Evolutionary conservation across 306 rosid species (phyloP), one percentile per base, ranked within the genome.

Genomic region (Gynostemma pentaphyllum): DNA sequence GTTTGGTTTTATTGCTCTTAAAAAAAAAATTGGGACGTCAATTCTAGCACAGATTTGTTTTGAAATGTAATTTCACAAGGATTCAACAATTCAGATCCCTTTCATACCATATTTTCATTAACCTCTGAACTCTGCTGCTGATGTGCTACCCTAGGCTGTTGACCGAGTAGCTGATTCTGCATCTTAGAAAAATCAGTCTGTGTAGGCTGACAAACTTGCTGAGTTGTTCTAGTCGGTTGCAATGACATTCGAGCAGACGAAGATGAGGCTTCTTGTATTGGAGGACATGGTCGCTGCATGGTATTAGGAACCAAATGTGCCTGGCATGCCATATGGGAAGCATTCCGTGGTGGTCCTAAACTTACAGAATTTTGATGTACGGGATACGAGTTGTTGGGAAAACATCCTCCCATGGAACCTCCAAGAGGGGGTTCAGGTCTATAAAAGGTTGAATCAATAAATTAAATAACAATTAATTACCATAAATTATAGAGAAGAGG

Each of bases 81-180:
- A 29, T 30, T 47, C 29, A 64, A 69, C 67, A 39, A 15, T 62
- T 70, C 32, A 32, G 50, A 61, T 40, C 66, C 1, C 16, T n/a
- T 61, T 49, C 67, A 51, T 75, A 60, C 77, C 73, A 40, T 68
- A 36, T 69, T 68, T 72, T 61, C 64, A 71, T 79, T 79, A 76
- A 85, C 90, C 85, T 82, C 87, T 68, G 79, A 78, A 78, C 63
- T 70, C 73, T 67, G 78, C 23, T 74, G 86, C 85, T 74, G 96
- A 76, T 72, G 82, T 34, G 75, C 75, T 75, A 75, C 79, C 46
- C 64, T 64, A 22, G 68, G 74, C 66, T 80, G 80, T 41, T 76
- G 46, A 52, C 69, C 66, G 67, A 76, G 76, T 7, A 50, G 39
- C 49, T 78, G 89, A 65, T 81, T 83, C 70, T 80, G 96, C 73